These are phyloP conservation scores for Waltergamsia citrina DNA, from an alignment of 2,329 filamentous ascomycete species.

Conservation along the genomic window DNA sequence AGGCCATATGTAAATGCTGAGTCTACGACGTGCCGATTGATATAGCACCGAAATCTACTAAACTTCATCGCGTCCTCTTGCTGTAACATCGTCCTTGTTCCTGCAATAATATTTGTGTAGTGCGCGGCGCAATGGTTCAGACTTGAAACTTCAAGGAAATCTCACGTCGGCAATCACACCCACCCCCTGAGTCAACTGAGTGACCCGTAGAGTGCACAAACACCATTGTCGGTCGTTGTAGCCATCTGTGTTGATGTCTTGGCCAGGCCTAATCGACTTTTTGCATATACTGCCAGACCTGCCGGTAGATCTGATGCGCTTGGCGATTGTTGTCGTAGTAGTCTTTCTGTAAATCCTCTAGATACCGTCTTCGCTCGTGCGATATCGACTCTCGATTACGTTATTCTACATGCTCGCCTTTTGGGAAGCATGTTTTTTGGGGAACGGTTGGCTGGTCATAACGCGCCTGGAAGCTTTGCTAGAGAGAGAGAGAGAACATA, in stretches of 20 bases:
- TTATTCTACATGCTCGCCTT: slow-evolving; percentile 74
- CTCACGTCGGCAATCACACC: slow-evolving; percentile 72
- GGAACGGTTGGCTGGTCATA: slow-evolving; percentile 62
- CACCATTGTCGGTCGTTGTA: slow-evolving; percentile 77
- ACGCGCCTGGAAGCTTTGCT: slow-evolving; percentile 48
- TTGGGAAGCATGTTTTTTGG: slow-evolving; percentile 62
- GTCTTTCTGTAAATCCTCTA: slow-evolving; percentile 73
- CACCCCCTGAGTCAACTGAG: slow-evolving; percentile 67
- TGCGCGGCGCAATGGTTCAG: slow-evolving; percentile 81
- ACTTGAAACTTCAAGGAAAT: slow-evolving; percentile 76
- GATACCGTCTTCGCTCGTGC: slow-evolving; percentile 73
- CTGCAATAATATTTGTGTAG: slow-evolving; percentile 79
- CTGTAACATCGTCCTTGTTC: slow-evolving; percentile 68
- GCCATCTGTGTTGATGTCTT: slow-evolving; percentile 74
- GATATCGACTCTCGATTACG: slow-evolving; percentile 63
- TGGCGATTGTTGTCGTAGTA: slow-evolving; percentile 75
- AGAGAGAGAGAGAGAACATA: no score
- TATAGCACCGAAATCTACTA: slow-evolving; percentile 73
- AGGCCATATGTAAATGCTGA: slow-evolving; percentile 72
- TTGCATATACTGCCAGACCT: slow-evolving; percentile 77
- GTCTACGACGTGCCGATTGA: slow-evolving; percentile 73
- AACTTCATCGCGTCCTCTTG: slow-evolving; percentile 71
- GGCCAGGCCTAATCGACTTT: slow-evolving; percentile 73
- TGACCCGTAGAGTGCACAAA: slow-evolving; percentile 71
- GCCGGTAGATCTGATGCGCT: slow-evolving; percentile 80